phyloP scores from a whole-genome alignment of 371 early-diverging fungal species.

The Actinomucor elegans region DNA sequence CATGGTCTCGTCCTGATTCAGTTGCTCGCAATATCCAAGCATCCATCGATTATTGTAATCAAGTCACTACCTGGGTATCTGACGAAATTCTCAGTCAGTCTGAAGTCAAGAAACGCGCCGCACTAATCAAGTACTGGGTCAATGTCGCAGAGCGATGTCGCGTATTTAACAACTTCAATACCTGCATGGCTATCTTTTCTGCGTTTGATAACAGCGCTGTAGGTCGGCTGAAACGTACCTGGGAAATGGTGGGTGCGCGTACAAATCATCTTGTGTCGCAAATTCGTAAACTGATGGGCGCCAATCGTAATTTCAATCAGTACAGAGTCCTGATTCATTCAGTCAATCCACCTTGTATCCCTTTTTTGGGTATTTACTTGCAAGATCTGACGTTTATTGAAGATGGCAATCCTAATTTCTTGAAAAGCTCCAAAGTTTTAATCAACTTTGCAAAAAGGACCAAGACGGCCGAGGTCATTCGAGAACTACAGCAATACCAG shows the following conservation, averaged over 20 bases:
- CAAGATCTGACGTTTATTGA: constrained; percentile 95
- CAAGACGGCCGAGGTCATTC: constrained; percentile 89
- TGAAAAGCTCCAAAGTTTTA: constrained; percentile 59
- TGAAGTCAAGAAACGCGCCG: constrained; percentile 78
- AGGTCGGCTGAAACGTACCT: constrained; percentile 86
- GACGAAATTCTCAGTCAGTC: constrained; percentile 75
- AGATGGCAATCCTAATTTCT: constrained; percentile 81
- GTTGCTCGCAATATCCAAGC: constrained; percentile 70
- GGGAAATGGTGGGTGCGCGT: constrained; percentile 59
- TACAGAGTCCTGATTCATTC: constrained; percentile 88
- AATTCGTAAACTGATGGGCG: constrained; percentile 74
- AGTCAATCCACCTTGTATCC: constrained; percentile 91
- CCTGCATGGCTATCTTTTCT: constrained; percentile 87
- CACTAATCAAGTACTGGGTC: constrained; percentile 82
- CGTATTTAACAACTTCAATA: constrained; percentile 87
- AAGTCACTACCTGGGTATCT: constrained; percentile 86
- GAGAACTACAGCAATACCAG: constrained; percentile 93
- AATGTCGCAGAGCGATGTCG: constrained; percentile 76
- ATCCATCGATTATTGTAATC: constrained; percentile 71
- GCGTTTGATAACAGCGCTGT: constrained; percentile 89
- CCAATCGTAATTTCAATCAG: constrained; percentile 79
- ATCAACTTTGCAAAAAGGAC: constrained; percentile 93
- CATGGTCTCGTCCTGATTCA: constrained; percentile 74
- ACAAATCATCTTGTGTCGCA: constrained; percentile 40
- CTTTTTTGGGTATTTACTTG: constrained; percentile 89